Conservation (phyloP, 1,139 yeast genomes). For the Debaryomyces singareniensis region DNA sequence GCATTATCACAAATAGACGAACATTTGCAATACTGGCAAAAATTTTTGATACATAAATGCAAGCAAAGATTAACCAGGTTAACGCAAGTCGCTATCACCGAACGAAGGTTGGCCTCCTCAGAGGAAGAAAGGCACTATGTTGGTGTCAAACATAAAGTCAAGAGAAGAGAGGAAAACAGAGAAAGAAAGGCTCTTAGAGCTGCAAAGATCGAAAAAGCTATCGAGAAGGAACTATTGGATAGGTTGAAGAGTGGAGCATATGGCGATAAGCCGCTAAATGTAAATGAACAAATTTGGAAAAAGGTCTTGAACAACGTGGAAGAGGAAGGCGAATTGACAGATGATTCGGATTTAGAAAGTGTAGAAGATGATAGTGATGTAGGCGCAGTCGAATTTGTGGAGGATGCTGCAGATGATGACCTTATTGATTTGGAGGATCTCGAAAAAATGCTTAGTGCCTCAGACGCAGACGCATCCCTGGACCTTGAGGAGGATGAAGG, state of each 20-base stretch:
- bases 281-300: conserved; percentile 93
- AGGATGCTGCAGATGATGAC: conserved; percentile 83
- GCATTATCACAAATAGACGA: conserved; percentile 87
- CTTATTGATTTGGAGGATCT: conserved; percentile 87
- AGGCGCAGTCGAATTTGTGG: conserved; percentile 81
- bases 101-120: conserved; percentile 82
- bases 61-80: conserved; percentile 91
- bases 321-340: conserved; percentile 42
- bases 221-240: conserved; percentile 89
- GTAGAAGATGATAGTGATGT: conserved; percentile 56
- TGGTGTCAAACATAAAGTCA: conserved; percentile 88
- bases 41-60: conserved; percentile 84
- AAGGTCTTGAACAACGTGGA: conserved; percentile 78
- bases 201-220: conserved; percentile 92
- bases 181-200: conserved; percentile 96
- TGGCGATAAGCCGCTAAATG: conserved; percentile 95
- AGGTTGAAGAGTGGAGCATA: conserved; percentile 96
- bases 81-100: conserved; percentile 95
- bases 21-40: conserved; percentile 88
- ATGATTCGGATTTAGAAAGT: conserved; percentile 42
- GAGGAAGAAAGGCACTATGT: conserved; percentile 92
- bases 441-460: conserved; percentile 83
- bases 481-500: conserved; percentile 29
- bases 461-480: conserved; percentile 27
- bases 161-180: conserved; percentile 87